These are phyloP conservation scores for Saposhnikovia divaricata DNA, from an alignment of 129 eudicot genomes.

Conservation along the genomic window DNA sequence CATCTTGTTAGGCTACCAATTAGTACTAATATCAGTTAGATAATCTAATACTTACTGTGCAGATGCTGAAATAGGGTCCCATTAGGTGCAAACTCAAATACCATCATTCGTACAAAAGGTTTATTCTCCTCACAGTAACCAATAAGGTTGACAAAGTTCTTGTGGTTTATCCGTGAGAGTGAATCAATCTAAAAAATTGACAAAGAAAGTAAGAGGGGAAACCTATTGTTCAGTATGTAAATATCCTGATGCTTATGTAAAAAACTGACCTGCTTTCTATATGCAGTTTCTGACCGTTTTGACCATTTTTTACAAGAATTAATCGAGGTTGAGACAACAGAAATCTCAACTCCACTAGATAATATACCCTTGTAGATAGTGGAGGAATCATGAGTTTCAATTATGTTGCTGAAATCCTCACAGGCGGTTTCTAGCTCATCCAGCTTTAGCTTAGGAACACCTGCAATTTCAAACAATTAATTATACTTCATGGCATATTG, in stretches of 20 bases:
- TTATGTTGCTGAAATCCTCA: slow-evolving; percentile 92
- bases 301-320: slow-evolving; percentile 60
- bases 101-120: slow-evolving; percentile 90
- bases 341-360: slow-evolving; percentile 88
- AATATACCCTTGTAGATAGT: slow-evolving; percentile 84
- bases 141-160: slow-evolving; percentile 77
- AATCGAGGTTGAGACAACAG: slow-evolving; percentile 53
- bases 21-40: neutral
- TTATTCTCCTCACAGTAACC: slow-evolving; percentile 92
- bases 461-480: slow-evolving; percentile 19
- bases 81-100: slow-evolving; percentile 84
- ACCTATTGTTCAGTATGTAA: neutral
- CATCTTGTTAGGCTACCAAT: neutral
- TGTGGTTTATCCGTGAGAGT: slow-evolving; percentile 80
- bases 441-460: slow-evolving; percentile 88
- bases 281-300: slow-evolving; percentile 49
- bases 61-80: slow-evolving; percentile 83
- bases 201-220: slow-evolving; percentile 3
- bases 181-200: slow-evolving; percentile 49
- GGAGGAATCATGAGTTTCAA: slow-evolving; percentile 38
- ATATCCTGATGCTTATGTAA: neutral
- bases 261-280: slow-evolving; percentile 59
- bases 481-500: neutral
- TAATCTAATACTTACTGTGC: slow-evolving; percentile 45
- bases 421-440: slow-evolving; percentile 88